These are phyloP conservation scores for Solanum hybrid DNA, from an alignment of 305 asterid species.

Conservation along the genomic window DNA sequence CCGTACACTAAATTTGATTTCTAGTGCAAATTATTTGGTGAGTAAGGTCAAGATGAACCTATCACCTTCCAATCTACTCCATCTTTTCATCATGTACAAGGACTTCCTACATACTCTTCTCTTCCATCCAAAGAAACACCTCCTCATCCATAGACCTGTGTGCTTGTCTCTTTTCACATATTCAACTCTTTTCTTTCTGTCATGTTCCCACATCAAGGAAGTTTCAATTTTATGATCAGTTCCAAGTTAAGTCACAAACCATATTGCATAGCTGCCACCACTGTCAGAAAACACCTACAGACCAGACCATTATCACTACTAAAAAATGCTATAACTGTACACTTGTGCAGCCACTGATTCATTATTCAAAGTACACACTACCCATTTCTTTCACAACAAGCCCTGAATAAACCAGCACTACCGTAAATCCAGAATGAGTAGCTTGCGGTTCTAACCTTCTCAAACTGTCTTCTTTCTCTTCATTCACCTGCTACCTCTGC, in stretches of 20 bases:
- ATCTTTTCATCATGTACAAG: not conserved
- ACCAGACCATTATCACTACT: not conserved
- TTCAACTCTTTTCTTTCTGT: not conserved
- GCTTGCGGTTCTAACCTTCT: not conserved
- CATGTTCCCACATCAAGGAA: not conserved
- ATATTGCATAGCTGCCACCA: not conserved
- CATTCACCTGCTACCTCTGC: not conserved
- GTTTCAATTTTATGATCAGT: not conserved
- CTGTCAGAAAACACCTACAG: not conserved
- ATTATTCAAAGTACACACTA: not conserved
- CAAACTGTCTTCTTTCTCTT: not conserved
- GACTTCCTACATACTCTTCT: not conserved
- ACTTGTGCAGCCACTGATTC: not conserved
- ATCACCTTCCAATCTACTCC: not conserved
- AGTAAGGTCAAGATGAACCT: not conserved
- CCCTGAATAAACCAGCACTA: not conserved
- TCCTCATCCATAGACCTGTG: not conserved
- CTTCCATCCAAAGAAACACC: not conserved
- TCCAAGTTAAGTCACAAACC: not conserved
- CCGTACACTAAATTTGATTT: not conserved
- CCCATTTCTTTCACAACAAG: not conserved
- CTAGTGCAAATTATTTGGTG: not conserved
- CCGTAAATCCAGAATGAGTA: not conserved
- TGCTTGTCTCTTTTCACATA: not conserved
- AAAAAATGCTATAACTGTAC: not conserved